These are phyloP conservation scores for Sporothrix pallida DNA, from an alignment of 2,329 filamentous ascomycete genomes.

Conservation along the genomic window DNA sequence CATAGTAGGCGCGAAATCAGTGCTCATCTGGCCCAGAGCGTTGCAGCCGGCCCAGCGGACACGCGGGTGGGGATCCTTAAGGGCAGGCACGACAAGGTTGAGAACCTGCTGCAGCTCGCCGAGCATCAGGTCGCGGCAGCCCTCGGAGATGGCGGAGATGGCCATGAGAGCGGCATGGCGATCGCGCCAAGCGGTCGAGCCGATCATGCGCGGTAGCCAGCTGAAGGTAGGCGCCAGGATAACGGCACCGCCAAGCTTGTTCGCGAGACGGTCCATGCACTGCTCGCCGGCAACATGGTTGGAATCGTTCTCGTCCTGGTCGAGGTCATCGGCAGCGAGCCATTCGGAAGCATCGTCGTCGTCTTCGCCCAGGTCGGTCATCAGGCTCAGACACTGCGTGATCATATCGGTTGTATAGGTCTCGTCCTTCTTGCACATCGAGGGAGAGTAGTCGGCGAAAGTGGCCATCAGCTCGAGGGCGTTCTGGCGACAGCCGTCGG, in stretches of 20 bases:
- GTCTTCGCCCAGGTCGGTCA: conserved; percentile 94
- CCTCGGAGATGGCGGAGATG: conserved; percentile 97
- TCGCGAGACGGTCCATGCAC: conserved; percentile 96
- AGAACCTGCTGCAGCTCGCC: conserved; percentile 92
- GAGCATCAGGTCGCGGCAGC: conserved; percentile 94
- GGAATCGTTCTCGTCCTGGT: conserved; percentile 92
- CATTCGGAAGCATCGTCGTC: conserved; percentile 95
- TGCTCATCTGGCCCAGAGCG: conserved; percentile 99
- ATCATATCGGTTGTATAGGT: conserved; percentile 96
- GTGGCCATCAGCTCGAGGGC: conserved; percentile 97
- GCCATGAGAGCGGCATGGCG: conserved; percentile 97
- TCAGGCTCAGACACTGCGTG: conserved; percentile 93
- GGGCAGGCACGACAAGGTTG: conserved; percentile 88
- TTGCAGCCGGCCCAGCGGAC: conserved; percentile 98
- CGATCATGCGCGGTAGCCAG: conserved; percentile 98
- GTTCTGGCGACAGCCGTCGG: conserved; percentile 89
- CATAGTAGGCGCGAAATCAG: conserved; percentile 97
- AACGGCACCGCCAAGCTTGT: conserved; percentile 94
- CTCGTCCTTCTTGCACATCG: conserved; percentile 93
- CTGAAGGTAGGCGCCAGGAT: conserved; percentile 92
- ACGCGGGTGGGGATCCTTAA: conserved; percentile 88
- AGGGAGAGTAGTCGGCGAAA: conserved; percentile 91
- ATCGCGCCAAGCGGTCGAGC: conserved; percentile 90
- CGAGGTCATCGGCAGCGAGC: conserved; percentile 91
- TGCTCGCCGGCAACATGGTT: conserved; percentile 98